phyloP scores from a whole-genome alignment of 345 rosid species.

The Heritiera fomes region DNA sequence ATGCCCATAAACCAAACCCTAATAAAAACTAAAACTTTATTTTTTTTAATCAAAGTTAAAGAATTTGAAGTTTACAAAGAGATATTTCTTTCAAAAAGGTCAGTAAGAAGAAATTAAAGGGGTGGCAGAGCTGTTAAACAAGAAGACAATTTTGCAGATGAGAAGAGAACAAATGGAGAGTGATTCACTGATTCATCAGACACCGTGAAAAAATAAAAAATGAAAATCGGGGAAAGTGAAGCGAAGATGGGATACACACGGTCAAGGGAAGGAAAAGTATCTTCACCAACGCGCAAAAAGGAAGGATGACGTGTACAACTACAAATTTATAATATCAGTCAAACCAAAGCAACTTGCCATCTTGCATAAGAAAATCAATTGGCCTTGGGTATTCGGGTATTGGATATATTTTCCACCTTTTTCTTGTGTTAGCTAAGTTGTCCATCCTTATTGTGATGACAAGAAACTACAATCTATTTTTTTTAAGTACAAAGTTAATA shows the following conservation, averaged over 20 bases:
- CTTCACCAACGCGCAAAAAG: background rate
- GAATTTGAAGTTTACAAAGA: background rate
- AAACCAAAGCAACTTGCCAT: no score
- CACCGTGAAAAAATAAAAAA: no score
- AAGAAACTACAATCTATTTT: no score
- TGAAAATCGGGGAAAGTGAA: background rate
- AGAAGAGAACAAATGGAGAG: background rate
- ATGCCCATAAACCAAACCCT: background rate
- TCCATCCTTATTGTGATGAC: no score
- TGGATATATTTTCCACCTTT: no score
- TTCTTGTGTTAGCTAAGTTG: no score
- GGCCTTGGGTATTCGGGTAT: no score
- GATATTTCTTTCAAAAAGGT: background rate
- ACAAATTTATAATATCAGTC: no score
- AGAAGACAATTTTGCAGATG: slow-evolving; percentile 12
- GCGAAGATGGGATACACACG: background rate
- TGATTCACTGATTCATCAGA: no score
- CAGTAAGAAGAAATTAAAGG: background rate
- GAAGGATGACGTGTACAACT: no score
- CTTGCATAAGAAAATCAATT: no score
- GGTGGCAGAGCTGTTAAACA: background rate
- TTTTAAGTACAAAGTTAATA: no score
- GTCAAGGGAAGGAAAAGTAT: background rate
- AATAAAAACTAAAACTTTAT: background rate
- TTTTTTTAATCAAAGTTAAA: background rate